Conservation (phyloP, 306 rosid species). For the Parietaria judaica region DNA sequence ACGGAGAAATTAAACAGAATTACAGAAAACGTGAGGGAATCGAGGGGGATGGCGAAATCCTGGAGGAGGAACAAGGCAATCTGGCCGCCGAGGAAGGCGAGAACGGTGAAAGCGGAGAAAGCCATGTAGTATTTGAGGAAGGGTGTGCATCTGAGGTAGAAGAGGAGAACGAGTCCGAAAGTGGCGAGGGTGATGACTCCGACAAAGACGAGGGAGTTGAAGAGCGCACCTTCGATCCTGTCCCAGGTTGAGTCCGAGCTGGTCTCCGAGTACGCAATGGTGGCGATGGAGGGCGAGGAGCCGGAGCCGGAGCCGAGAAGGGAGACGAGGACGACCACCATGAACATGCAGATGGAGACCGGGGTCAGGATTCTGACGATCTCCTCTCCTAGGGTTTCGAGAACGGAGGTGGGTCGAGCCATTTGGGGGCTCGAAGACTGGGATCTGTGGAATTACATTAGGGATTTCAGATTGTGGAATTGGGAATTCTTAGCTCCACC, state of each 20-base stretch:
- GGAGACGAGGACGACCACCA: slow-evolving; percentile 74
- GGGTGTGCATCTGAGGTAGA: slow-evolving; percentile 65
- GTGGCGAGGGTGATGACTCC: slow-evolving; percentile 58
- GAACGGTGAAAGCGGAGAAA: slow-evolving; percentile 65
- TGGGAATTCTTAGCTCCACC: no score
- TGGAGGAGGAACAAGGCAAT: slow-evolving; percentile 42
- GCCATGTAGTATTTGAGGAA: slow-evolving; percentile 78
- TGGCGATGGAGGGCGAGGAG: slow-evolving; percentile 41
- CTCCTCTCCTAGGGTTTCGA: slow-evolving; percentile 72
- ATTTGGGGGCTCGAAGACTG: no score
- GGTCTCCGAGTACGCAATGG: slow-evolving; percentile 63
- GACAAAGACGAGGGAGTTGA: slow-evolving; percentile 72
- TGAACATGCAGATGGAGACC: slow-evolving; percentile 82
- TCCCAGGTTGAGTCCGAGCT: slow-evolving; percentile 74
- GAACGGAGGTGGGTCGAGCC: slow-evolving; percentile 54
- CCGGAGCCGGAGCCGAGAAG: slow-evolving; percentile 36
- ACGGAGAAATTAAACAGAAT: slow-evolving; percentile 64
- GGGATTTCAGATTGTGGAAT: no score
- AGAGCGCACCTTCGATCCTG: slow-evolving; percentile 73
- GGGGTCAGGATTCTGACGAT: slow-evolving; percentile 70
- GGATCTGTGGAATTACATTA: no score
- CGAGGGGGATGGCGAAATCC: slow-evolving; percentile 47
- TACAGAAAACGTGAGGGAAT: slow-evolving; percentile 55
- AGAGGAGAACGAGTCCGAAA: slow-evolving; percentile 67
- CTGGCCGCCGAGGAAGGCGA: slow-evolving; percentile 76